These are phyloP conservation scores for Zygoascus biomembranicola DNA, from an alignment of 805 yeast genomes.

Conservation along the genomic window DNA sequence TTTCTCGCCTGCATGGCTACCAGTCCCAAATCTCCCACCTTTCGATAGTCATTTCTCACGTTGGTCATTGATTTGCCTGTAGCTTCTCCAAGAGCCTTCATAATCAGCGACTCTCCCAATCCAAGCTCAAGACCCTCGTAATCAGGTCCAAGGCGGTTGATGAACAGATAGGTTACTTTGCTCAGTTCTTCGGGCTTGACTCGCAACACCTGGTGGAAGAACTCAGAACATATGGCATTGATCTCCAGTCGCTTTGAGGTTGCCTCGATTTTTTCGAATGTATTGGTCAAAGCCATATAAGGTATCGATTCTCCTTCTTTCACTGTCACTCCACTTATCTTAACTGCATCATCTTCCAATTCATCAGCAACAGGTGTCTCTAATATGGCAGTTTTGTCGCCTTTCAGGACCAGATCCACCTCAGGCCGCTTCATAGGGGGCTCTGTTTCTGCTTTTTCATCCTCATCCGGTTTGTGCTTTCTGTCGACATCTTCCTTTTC, in stretches of 20 bases:
- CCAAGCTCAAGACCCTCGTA: conserved; percentile 93
- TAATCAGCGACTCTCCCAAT: conserved; percentile 78
- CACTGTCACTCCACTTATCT: not conserved
- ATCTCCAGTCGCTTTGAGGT: conserved; percentile 82
- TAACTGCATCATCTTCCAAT: not conserved
- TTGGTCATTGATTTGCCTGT: conserved; percentile 73
- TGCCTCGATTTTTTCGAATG: conserved; percentile 69
- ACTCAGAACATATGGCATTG: conserved; percentile 62
- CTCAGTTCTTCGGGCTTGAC: conserved; percentile 49
- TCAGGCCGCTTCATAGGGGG: not conserved
- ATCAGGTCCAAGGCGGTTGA: conserved; percentile 89
- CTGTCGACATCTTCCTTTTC: not conserved
- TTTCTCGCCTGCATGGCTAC: conserved; percentile 80
- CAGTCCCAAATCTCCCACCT: conserved; percentile 82
- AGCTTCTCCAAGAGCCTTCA: conserved; percentile 83
- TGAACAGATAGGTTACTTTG: conserved; percentile 71
- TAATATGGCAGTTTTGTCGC: not conserved
- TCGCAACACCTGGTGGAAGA: conserved; percentile 56
- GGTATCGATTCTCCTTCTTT: conserved; percentile 19
- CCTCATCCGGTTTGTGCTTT: not conserved
- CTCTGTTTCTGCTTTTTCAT: not conserved
- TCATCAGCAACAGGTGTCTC: not conserved
- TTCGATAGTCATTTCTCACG: conserved; percentile 64
- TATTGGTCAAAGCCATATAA: conserved; percentile 43
- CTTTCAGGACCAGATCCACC: not conserved